These are phyloP conservation scores for Venturia nashicola DNA, from an alignment of 2,329 filamentous ascomycete genomes.

Conservation along the genomic window DNA sequence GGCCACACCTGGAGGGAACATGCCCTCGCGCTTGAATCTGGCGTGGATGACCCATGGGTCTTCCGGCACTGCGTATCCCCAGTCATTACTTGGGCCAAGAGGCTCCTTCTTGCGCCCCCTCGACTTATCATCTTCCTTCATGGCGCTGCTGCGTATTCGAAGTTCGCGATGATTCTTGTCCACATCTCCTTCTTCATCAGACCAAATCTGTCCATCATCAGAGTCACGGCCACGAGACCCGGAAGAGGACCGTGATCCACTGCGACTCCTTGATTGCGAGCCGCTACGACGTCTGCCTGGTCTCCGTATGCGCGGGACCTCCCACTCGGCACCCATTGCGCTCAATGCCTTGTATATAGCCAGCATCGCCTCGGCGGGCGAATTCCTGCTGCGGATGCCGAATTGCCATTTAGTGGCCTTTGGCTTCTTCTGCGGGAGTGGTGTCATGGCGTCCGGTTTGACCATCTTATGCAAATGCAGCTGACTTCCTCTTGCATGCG, in stretches of 20 bases:
- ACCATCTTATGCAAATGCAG: constrained; percentile 49
- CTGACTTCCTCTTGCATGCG: constrained; percentile 59
- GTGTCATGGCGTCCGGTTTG: constrained; percentile 43
- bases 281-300: constrained; percentile 26
- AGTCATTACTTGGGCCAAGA: constrained; percentile 36
- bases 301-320: constrained; percentile 37
- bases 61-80: constrained; percentile 72
- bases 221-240: not conserved
- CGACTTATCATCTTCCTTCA: constrained; percentile 11
- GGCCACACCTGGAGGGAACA: constrained; percentile 40
- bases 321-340: constrained; percentile 82
- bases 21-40: constrained; percentile 74
- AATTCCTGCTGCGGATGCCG: constrained; percentile 87
- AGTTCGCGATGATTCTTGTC: constrained; percentile 3
- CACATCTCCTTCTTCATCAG: constrained; percentile 9
- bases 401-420: constrained; percentile 95
- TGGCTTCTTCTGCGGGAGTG: constrained; percentile 52
- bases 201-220: constrained; percentile 5
- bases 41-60: constrained; percentile 93
- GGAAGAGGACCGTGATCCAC: constrained; percentile 12
- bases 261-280: constrained; percentile 19
- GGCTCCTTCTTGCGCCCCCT: constrained; percentile 28
- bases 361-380: constrained; percentile 83
- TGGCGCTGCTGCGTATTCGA: not conserved
- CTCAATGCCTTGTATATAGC: constrained; percentile 89